A percentile compares a stretch with the other conserved stretches of the same genome.
These are phyloP conservation scores for Clitoria ternatea DNA, from an alignment of 306 rosid species.

Conservation along the genomic window DNA sequence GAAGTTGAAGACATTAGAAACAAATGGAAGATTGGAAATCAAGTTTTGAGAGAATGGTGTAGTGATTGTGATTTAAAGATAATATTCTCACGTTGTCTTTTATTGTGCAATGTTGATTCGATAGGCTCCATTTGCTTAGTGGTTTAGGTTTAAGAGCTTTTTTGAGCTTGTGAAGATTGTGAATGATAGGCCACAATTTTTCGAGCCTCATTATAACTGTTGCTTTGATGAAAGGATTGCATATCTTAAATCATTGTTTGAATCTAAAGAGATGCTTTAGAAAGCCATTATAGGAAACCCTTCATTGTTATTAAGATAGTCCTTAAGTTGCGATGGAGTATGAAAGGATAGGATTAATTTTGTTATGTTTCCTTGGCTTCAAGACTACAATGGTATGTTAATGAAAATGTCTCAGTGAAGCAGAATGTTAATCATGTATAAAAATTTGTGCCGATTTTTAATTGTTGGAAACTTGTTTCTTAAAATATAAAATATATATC, in stretches of 20 bases:
- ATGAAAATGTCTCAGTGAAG: too few species aligned
- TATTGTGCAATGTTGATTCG: constrained; percentile 36
- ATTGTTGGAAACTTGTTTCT: too few species aligned
- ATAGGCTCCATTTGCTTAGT: constrained; percentile 42
- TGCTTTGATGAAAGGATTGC: constrained; percentile 51
- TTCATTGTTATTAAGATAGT: constrained; percentile 47
- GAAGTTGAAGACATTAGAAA: constrained; percentile 11
- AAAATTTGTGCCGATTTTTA: too few species aligned
- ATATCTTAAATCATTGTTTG: constrained; percentile 51
- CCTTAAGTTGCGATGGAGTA: too few species aligned
- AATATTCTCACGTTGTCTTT: constrained; percentile 39
- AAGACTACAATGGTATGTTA: too few species aligned
- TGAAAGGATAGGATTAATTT: too few species aligned
- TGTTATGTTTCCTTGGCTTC: too few species aligned
- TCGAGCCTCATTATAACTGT: constrained; percentile 29
- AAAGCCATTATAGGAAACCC: constrained; percentile 73
- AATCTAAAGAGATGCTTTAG: constrained; percentile 49
- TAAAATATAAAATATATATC: too few species aligned
- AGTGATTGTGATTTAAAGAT: constrained; percentile 38
- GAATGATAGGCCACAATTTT: constrained; percentile 57
- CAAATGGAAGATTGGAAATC: constrained; percentile 28
- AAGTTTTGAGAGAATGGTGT: constrained; percentile 60
- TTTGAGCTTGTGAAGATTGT: constrained; percentile 62
- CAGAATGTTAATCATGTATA: too few species aligned
- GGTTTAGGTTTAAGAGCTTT: constrained; percentile 44